A percentile compares a stretch with the other conserved stretches of the same genome.
These are phyloP conservation scores for Spathaspora girioi DNA, from an alignment of 805 yeast genomes.

Conservation along the genomic window DNA sequence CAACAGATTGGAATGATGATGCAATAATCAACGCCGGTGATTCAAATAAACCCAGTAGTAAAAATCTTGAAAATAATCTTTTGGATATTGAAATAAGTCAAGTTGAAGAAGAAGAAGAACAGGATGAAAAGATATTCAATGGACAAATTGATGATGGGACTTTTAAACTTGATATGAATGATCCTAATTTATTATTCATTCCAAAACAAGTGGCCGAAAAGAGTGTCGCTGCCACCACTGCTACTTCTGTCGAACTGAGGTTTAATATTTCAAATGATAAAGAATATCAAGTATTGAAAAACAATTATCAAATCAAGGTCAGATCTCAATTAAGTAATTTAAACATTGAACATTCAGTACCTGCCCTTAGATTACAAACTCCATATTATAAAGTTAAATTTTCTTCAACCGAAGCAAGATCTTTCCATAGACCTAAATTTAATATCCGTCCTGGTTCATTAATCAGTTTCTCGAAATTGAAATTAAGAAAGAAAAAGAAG, in stretches of 20 bases:
- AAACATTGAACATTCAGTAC: constrained; percentile 85
- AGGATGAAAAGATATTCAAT: constrained; percentile 70
- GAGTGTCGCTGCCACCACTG: constrained; percentile 36
- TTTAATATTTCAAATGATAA: constrained; percentile 87
- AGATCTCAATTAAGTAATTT: constrained; percentile 90
- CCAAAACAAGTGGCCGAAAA: constrained; percentile 28
- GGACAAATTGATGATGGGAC: constrained; percentile 49
- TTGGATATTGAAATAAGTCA: constrained; percentile 8
- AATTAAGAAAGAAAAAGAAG: constrained; percentile 78
- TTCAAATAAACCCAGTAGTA: constrained; percentile 6
- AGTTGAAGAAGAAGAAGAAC: constrained; percentile 47
- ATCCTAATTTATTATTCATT: constrained; percentile 71
- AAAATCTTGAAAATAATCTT: constrained; percentile 11
- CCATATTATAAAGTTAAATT: constrained; percentile 85
- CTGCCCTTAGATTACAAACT: constrained; percentile 81
- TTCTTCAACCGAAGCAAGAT: constrained; percentile 62
- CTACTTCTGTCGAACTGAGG: constrained; percentile 56
- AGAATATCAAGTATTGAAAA: constrained; percentile 76
- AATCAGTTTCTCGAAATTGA: constrained; percentile 71
- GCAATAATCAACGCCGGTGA: constrained; percentile 51
- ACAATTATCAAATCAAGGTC: constrained; percentile 85
- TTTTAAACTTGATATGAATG: constrained; percentile 77
- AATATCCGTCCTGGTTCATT: constrained; percentile 72
- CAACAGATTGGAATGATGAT: constrained; percentile 78
- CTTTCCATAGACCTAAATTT: constrained; percentile 78